These are phyloP conservation scores for Lactarius sanguifluus DNA, from an alignment of 768 basidiomycete genomes.

Conservation along the genomic window DNA sequence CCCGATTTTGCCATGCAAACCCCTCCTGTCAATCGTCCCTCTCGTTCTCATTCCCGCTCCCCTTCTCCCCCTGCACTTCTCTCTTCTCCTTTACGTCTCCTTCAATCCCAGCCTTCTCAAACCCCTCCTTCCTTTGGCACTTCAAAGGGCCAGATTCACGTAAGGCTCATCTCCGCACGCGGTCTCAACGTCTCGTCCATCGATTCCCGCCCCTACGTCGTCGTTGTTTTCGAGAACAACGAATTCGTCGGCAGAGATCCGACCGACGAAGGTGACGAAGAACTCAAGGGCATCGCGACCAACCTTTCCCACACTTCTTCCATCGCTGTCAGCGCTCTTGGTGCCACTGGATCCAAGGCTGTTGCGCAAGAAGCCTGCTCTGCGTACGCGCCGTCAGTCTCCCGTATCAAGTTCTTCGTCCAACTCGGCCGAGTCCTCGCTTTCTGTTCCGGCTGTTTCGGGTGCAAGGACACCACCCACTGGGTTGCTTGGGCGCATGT, in stretches of 20 bases:
- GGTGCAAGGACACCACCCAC: constrained; percentile 34
- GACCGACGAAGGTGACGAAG: constrained; percentile 80
- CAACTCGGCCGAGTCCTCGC: constrained; percentile 27
- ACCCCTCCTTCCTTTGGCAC: constrained; percentile 35
- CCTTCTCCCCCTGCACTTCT: constrained; percentile 3
- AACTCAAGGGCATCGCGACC: constrained; percentile 78
- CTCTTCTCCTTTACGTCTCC: constrained; percentile 30
- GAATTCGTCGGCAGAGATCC: constrained; percentile 95
- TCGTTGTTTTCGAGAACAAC: constrained; percentile 98
- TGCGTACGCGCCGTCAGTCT: constrained; percentile 22
- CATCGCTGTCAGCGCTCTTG: constrained; percentile 64
- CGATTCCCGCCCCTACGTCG: constrained; percentile 83
- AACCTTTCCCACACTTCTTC: constrained; percentile 56
- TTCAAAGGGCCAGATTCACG: constrained; percentile 78
- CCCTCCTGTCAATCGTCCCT: constrained; percentile 45
- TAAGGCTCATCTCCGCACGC: constrained; percentile 93
- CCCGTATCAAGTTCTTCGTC: constrained; percentile 23
- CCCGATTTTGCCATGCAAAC: constrained; percentile 80
- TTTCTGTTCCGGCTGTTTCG: constrained; percentile 28
- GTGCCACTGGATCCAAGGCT: constrained; percentile 55
- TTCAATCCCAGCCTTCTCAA: constrained; percentile 34
- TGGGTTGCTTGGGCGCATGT: constrained; percentile 55
- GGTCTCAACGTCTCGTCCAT: constrained; percentile 70
- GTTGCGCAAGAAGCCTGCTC: constrained; percentile 34
- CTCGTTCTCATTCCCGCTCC: constrained; percentile 11